Evolutionary conservation across 768 basidiomycete genomes (phyloP), one percentile per base, ranked within the genome.

Genomic region (Kwoniella dendrophila): DNA sequence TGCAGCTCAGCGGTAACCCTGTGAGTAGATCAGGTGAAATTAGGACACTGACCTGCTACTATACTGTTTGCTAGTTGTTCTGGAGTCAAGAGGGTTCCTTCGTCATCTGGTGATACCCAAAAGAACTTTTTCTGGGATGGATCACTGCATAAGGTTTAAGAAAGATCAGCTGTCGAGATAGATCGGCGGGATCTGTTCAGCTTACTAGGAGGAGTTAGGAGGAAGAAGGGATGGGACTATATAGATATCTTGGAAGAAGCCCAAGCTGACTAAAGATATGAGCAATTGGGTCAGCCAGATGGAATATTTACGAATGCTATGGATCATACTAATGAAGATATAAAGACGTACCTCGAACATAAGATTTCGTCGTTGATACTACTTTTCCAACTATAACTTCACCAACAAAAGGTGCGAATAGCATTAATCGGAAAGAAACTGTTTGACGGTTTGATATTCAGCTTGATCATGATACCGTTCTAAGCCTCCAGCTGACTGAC

Each of bases 181-280:
- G 36, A 38, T 8, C 8, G 8, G 36, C 36, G 24, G 32, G 36
- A 29, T 11, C 38, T 29, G 45, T 14, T 52, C 6, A n/a, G 66
- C 80, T 71, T 47, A 79, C 80, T 75, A 81, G 32, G 74, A 63
- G 16, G 74, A 73, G 27, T 91, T 88, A 70, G 88, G 85, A 1
- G 94, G 93, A 4, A 97, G 85, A 60, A 90, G 87, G 2, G 84
- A 81, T 0, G 84, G 80, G 0, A 92, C 90, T 47, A 97, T 84
- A 74, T 91, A 90, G 24, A 97, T 87, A 70, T 97, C 93, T 78
- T 92, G 90, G 72, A 98, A 98, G 82, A 98, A 97, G 20, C 88
- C 89, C 18, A 96, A 78, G 22, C 88, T 85, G 27, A 95, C 93
- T 95, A 69, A 16, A 44, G 7, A n/a, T 10, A 47, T n/a, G 5